These are phyloP conservation scores for Leccinum variicolor DNA, from an alignment of 768 basidiomycete genomes.

Conservation along the genomic window DNA sequence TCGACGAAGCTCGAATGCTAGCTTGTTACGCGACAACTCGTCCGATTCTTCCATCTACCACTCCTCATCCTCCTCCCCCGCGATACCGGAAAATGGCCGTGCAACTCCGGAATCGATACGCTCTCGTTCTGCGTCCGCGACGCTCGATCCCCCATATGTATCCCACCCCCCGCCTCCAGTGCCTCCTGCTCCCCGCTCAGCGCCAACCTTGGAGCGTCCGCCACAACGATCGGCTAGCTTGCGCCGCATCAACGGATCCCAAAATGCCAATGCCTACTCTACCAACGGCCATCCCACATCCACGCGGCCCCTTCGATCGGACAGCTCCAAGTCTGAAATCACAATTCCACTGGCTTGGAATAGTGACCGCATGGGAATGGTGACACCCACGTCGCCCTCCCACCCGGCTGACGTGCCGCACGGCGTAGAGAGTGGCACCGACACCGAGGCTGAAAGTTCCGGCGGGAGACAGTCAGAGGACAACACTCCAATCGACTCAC, in stretches of 20 bases:
- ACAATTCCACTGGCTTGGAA: slow-evolving; percentile 21
- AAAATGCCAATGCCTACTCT: background rate
- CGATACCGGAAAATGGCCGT: slow-evolving; percentile 30
- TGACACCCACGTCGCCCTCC: slow-evolving; percentile 53
- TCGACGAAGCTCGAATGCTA: slow-evolving; percentile 23
- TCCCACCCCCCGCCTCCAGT: slow-evolving; percentile 14
- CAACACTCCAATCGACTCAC: slow-evolving; percentile 21
- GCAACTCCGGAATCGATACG: slow-evolving; percentile 40
- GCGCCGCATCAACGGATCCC: slow-evolving; percentile 12
- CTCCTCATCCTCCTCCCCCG: slow-evolving; percentile 39
- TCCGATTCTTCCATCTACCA: slow-evolving; percentile 30
- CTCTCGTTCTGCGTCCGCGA: slow-evolving; percentile 32
- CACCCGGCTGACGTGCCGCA: slow-evolving; percentile 69
- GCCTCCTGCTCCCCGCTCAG: slow-evolving; percentile 24
- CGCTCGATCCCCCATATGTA: slow-evolving; percentile 20
- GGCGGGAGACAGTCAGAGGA: slow-evolving; percentile 34
- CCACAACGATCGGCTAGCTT: slow-evolving; percentile 34
- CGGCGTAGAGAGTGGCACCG: slow-evolving; percentile 70
- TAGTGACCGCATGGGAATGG: slow-evolving; percentile 17
- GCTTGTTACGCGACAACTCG: slow-evolving; percentile 25
- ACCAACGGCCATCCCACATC: slow-evolving; percentile 7
- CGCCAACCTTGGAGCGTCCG: slow-evolving; percentile 33
- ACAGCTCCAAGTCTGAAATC: slow-evolving; percentile 17
- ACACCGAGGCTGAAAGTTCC: slow-evolving; percentile 58
- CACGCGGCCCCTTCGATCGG: slow-evolving; percentile 12